These are phyloP conservation scores for Coprinopsis marcescibilis DNA, from an alignment of 768 basidiomycete genomes.

Conservation along the genomic window DNA sequence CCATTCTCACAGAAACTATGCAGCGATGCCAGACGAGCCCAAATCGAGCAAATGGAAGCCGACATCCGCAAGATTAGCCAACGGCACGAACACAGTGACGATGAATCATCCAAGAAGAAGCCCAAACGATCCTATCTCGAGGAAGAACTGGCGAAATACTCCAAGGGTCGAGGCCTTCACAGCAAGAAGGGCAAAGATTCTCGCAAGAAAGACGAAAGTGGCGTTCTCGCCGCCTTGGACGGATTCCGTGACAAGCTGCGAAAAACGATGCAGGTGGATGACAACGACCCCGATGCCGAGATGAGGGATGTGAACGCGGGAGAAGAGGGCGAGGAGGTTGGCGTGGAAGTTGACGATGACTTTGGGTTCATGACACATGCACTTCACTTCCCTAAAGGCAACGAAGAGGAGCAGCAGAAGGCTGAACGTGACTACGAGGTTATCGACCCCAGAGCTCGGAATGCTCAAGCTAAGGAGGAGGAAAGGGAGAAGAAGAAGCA, in stretches of 20 bases:
- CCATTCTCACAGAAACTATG: conserved; percentile 27
- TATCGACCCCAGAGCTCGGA: conserved; percentile 73
- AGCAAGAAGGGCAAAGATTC: conserved; percentile 36
- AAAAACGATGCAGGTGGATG: conserved; percentile 28
- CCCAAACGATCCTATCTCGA: conserved; percentile 67
- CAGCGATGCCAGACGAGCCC: conserved; percentile 61
- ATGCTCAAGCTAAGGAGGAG: conserved; percentile 73
- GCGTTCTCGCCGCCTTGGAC: conserved; percentile 61
- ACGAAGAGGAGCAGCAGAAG: conserved; percentile 67
- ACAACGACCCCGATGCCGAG: conserved; percentile 13
- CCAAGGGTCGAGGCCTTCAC: conserved; percentile 55
- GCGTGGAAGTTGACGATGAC: conserved; percentile 76
- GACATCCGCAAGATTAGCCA: conserved; percentile 77
- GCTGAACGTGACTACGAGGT: conserved; percentile 87
- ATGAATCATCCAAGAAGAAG: conserved; percentile 53
- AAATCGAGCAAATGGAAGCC: conserved; percentile 85
- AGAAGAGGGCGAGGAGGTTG: conserved; percentile 34
- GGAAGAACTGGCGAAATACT: conserved; percentile 79
- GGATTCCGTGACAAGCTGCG: conserved; percentile 71
- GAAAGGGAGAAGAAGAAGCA: conserved; percentile 59
- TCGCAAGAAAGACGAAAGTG: conserved; percentile 65
- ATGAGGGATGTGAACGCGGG: conserved; percentile 16
- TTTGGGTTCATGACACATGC: conserved; percentile 67
- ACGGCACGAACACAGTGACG: conserved; percentile 54
- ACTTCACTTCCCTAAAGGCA: conserved; percentile 73